phyloP scores from a whole-genome alignment of 1,284 basidiomycete species.

The Puccinia brachypodii region DNA sequence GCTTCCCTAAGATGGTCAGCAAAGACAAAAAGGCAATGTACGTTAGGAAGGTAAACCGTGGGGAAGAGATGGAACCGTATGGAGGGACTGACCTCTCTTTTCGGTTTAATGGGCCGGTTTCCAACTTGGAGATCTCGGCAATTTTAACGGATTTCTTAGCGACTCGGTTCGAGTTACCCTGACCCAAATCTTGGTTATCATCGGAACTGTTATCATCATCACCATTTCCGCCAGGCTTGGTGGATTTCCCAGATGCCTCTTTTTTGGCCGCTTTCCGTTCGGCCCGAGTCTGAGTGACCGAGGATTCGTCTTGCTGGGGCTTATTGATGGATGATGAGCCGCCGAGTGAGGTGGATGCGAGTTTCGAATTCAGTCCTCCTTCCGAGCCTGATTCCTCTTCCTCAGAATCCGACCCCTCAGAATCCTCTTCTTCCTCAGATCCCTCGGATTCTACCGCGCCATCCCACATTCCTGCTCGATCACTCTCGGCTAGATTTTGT shows the following conservation, averaged over 20 bases:
- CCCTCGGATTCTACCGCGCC: background rate
- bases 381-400: background rate
- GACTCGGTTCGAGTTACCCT: conserved; percentile 49
- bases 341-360: background rate
- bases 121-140: conserved; percentile 50
- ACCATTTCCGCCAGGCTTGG: conserved; percentile 52
- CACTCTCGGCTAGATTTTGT: background rate
- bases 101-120: conserved; percentile 59
- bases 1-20: conserved; percentile 67
- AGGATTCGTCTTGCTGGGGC: background rate
- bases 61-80: background rate
- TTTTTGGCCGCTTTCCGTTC: conserved; percentile 44
- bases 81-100: conserved; percentile 65
- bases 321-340: background rate
- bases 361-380: conserved; percentile 8
- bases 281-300: conserved; percentile 17
- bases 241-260: conserved; percentile 19
- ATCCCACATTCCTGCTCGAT: conserved; percentile 22
- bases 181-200: conserved; percentile 65
- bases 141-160: conserved; percentile 49
- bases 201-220: conserved; percentile 60
- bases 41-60: background rate
- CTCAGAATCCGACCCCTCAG: conserved; percentile 33
- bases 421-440: background rate
- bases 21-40: background rate